Base-by-base conservation (phyloP, 75 land plant species). In the Cunninghamia lanceolata region DNA sequence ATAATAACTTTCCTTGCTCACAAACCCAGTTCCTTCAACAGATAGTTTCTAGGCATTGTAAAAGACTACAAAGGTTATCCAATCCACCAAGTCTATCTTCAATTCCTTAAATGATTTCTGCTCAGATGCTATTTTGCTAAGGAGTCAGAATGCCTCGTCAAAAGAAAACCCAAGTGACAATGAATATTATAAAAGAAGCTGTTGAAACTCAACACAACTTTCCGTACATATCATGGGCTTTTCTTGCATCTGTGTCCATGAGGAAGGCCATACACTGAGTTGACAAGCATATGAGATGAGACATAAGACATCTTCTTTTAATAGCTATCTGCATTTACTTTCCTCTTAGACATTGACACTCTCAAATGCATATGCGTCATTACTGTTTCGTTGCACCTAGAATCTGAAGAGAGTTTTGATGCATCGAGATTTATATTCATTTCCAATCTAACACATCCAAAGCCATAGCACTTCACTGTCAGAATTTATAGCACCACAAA, bases 31-130 rank as follows among this genome's bases (percentile, higher is more conserved):
- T 42, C 87, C 87, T 79, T 88, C 86, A 47, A 86, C 73, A 17
- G 63, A 74, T 40, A 93, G 82, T 70, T 85, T 90, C 93, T 87
- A 91, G 30, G 93, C 93, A 90, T 93, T 94, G 36, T 90, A 63
- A 86, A 94, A 94, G 7, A 94, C 93, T 73, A 92, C 91, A 86
- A 94, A 91, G 43, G 86, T 91, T 74, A 90, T 83, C 91, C 93
- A 93, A 56, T 90, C 91, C 52, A 92, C 71, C 34, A 89, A 52
- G 40, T 89, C 86, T 2, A 86, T 39, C 76, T 82, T 83, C 71
- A 88, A 83, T 39, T 74, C 93, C 96, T 90, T 88, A 6, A 88
- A 84, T 39, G 91, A 86, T 40, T 86, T 89, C 68, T 80, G 66
- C 36, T 84, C 94, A 53, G 86, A 53, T 30, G 90, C 88, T 54